These are phyloP conservation scores for Candida krabiensis DNA, from an alignment of 805 yeast species.

Conservation along the genomic window DNA sequence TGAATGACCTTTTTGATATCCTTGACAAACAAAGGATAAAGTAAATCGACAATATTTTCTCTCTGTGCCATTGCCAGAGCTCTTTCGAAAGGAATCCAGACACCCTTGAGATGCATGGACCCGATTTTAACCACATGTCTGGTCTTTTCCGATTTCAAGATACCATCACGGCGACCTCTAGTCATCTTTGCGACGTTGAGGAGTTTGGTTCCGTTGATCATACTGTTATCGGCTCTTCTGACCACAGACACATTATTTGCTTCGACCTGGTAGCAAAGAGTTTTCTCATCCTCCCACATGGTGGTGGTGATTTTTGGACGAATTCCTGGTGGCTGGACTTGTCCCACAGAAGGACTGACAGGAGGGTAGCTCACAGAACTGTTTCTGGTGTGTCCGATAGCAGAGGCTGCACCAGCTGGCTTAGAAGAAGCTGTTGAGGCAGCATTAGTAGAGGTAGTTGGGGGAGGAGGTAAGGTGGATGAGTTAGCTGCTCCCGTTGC, in stretches of 20 bases:
- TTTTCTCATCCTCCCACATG: constrained; percentile 72
- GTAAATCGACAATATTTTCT: constrained; percentile 56
- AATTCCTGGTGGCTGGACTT: constrained; percentile 40
- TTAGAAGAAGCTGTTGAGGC: constrained; percentile 7
- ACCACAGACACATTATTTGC: constrained; percentile 64
- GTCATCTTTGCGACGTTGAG: constrained; percentile 71
- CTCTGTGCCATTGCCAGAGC: constrained; percentile 65
- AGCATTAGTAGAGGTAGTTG: constrained; percentile 7
- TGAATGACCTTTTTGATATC: constrained; percentile 49
- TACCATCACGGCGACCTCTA: constrained; percentile 70
- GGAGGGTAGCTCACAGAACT: constrained; percentile 21
- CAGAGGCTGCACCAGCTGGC: constrained; percentile 7
- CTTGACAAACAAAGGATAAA: constrained; percentile 58
- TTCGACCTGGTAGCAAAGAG: constrained; percentile 67
- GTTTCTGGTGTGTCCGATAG: constrained; percentile 12
- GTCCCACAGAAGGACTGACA: constrained; percentile 35
- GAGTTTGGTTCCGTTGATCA: constrained; percentile 68
- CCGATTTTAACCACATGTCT: constrained; percentile 69
- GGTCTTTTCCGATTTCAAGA: constrained; percentile 60
- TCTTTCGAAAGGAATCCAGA: constrained; percentile 70
- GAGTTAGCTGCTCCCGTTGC: constrained; percentile 9
- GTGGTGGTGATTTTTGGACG: constrained; percentile 66
- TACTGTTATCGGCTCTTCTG: constrained; percentile 65
- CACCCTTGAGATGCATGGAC: constrained; percentile 71
- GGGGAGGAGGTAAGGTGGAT: constrained; percentile 12